Evolutionary conservation across 2,329 filamentous ascomycete genomes (phyloP).

Genomic region (Penicillium sp.): DNA sequence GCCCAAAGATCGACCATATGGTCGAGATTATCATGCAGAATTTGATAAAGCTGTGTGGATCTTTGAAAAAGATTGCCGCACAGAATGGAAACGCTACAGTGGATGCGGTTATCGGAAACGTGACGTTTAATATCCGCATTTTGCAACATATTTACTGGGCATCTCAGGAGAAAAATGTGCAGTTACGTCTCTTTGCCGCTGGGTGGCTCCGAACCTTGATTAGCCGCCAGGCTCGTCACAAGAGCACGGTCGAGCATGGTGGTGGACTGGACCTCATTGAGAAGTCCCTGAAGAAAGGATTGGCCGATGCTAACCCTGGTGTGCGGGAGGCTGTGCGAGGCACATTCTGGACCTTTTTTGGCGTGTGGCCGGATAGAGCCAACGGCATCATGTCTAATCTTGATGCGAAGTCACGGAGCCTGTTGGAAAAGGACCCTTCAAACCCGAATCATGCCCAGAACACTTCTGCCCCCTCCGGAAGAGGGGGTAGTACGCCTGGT

Average conservation of each 20-base stretch:
- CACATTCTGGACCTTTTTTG: conserved; percentile 81
- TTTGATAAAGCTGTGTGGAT: conserved; percentile 82
- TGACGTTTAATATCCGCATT: conserved; percentile 74
- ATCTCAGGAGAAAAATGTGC: conserved; percentile 88
- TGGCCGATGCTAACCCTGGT: conserved; percentile 84
- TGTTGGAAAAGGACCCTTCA: conserved; percentile 76
- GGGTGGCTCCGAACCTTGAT: conserved; percentile 83
- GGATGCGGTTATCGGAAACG: conserved; percentile 74
- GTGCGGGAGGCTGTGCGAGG: conserved; percentile 82
- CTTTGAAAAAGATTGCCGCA: conserved; percentile 88
- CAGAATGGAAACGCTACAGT: conserved; percentile 78
- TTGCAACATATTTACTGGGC: conserved; percentile 82
- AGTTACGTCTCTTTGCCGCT: conserved; percentile 73
- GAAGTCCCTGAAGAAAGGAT: conserved; percentile 82
- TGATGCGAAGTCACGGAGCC: conserved; percentile 72
- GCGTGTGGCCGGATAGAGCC: conserved; percentile 73
- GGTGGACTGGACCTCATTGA: conserved; percentile 81
- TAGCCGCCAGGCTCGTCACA: conserved; percentile 71
- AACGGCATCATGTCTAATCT: conserved; percentile 74
- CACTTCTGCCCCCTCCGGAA: conserved; percentile 9
- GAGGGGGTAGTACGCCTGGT: conserved; percentile 20
- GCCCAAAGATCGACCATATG: conserved; percentile 78
- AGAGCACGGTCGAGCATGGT: conserved; percentile 75
- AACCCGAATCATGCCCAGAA: conserved; percentile 55
- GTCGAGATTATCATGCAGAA: conserved; percentile 86